Percentiles rank a stretch among this genome's conserved stretches.
These are phyloP conservation scores for Casuarina glauca DNA, from an alignment of 306 rosid species.

Conservation along the genomic window DNA sequence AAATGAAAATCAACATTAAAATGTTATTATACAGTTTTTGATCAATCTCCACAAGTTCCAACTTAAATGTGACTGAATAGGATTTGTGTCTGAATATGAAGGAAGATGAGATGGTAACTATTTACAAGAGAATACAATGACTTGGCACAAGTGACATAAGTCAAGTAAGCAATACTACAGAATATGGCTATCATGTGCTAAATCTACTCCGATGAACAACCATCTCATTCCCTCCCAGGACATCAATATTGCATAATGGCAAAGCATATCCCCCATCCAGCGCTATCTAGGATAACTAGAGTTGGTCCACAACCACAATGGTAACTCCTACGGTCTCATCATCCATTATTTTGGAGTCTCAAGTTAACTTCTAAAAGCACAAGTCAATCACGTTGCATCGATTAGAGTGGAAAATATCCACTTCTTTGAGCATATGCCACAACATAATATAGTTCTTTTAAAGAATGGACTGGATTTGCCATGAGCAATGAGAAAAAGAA, in stretches of 20 bases:
- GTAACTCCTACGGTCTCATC: background rate
- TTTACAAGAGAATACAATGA: background rate
- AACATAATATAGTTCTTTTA: background rate
- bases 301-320: background rate
- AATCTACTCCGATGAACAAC: background rate
- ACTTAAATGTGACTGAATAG: background rate
- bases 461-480: background rate
- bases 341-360: background rate
- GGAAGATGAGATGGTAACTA: background rate
- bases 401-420: background rate
- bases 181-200: background rate
- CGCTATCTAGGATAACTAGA: background rate
- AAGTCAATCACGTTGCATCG: no score
- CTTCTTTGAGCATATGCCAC: background rate
- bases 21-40: background rate
- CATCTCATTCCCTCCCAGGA: background rate
- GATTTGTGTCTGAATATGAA: background rate
- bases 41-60: background rate
- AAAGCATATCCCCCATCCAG: background rate
- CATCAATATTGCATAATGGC: background rate
- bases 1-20: constrained; percentile 12
- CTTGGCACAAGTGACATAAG: background rate
- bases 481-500: no score
- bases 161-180: background rate
- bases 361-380: background rate